Evolutionary conservation across 768 basidiomycete genomes (phyloP).

Genomic region (Podaxis sp.): DNA sequence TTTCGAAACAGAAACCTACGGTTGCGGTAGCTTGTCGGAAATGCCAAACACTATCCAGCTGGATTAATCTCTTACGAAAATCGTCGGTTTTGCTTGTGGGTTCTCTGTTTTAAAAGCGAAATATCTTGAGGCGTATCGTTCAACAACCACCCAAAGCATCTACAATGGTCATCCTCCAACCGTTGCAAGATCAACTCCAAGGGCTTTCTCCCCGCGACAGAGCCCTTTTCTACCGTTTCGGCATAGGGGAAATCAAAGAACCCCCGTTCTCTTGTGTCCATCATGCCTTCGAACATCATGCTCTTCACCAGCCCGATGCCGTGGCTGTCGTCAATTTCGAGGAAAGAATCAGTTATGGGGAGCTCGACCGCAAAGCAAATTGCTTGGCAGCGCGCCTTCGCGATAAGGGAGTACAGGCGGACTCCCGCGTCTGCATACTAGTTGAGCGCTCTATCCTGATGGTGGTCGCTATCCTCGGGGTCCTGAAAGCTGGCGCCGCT

Average conservation of each 20-base stretch:
- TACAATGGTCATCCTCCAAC: constrained; percentile 20
- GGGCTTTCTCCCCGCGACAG: constrained; percentile 36
- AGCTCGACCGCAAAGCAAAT: constrained; percentile 46
- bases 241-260: constrained; percentile 32
- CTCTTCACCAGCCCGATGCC: constrained; percentile 32
- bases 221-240: constrained; percentile 39
- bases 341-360: constrained; percentile 42
- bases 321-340: constrained; percentile 48
- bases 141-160: constrained; percentile 11
- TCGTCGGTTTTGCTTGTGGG: constrained; percentile 9
- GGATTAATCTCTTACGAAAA: constrained; percentile 14
- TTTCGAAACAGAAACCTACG: constrained; percentile 2
- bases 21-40: constrained; percentile 21
- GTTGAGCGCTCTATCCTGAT: constrained; percentile 50
- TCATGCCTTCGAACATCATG: constrained; percentile 50
- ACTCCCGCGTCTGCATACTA: constrained; percentile 50
- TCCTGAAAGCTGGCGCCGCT: constrained; percentile 53
- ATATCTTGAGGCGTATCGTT: constrained; percentile 2
- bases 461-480: constrained; percentile 48
- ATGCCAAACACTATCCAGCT: constrained; percentile 12
- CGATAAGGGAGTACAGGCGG: constrained; percentile 36
- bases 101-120: constrained; percentile 17
- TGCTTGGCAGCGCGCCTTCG: constrained; percentile 41
- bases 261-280: constrained; percentile 48
- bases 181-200: constrained; percentile 19